Evolutionary conservation across 2,329 filamentous ascomycete species (phyloP), one percentile per base, ranked within the genome.

Genomic region (Apiospora marii): DNA sequence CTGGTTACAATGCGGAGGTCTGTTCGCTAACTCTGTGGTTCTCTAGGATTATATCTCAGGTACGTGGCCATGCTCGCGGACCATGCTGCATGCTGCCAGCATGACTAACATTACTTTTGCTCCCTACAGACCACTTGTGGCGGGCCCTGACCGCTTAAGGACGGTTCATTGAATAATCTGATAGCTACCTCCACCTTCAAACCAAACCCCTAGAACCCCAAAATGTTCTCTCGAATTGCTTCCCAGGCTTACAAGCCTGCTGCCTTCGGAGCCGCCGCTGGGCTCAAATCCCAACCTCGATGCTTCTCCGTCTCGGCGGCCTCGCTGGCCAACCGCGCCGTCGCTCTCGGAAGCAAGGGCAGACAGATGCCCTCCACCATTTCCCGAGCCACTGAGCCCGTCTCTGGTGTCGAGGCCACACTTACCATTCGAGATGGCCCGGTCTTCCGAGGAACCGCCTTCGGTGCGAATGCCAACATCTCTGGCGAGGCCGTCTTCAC

Each of bases 401-500:
- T 91, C 74, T 89, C 91, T 67, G 90, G 90, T 79, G 92, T 95
- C 79, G 89, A 94, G 79, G 96, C 96, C 75, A 98, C 96, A 73
- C 94, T 99, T 81, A 98, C 96, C 75, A 97, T 99, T 83, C 93
- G 93, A 85, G 94, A 98, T 86, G 96, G 96, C 74, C 96, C 96
- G 64, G 92, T 98, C 81, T 98, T 98, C 87, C 94, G 94, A 79
- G 96, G 96, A 82, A 98, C 94, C 82, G 97, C 96, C 73, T 99
- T 98, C 79, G 96, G 96, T 79, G 96, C 96, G 81, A 96, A 97
- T 84, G 91, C 93, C 83, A 99, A 98, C 88, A 94, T 98, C 82
- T 98, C 95, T 75, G 96, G 96, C 78, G 96, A 99, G 87, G 96
- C 96, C 67, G 96, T 98, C 83, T 99, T 99, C 88, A 98, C 96